Conservation (phyloP, 805 yeast species). For the Grigorovia jiainica region DNA sequence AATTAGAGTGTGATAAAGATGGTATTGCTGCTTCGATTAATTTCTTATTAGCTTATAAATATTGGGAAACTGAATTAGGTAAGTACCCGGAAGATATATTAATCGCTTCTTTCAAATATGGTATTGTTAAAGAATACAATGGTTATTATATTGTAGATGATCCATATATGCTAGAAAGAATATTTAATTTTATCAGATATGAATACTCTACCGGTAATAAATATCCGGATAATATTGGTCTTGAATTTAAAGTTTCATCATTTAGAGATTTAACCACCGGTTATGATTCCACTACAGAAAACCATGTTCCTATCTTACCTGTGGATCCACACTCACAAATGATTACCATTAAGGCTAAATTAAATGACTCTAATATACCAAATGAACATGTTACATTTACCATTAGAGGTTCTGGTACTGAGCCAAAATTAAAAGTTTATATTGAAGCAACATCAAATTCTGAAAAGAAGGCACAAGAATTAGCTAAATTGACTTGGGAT, state of each 20-base stretch:
- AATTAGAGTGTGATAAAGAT: slow-evolving; percentile 77
- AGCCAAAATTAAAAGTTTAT: slow-evolving; percentile 87
- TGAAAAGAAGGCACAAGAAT: slow-evolving; percentile 36
- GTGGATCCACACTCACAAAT: slow-evolving; percentile 69
- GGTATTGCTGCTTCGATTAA: slow-evolving; percentile 76
- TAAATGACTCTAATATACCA: slow-evolving; percentile 7
- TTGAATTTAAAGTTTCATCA: slow-evolving; percentile 38
- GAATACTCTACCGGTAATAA: slow-evolving; percentile 16
- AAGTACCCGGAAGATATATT: slow-evolving; percentile 38
- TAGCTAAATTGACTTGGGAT: slow-evolving; percentile 64
- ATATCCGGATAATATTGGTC: slow-evolving; percentile 46
- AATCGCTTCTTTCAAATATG: slow-evolving; percentile 51
- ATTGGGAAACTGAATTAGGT: slow-evolving; percentile 31
- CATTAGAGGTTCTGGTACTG: slow-evolving; percentile 92
- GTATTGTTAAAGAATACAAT: slow-evolving; percentile 76
- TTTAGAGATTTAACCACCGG: slow-evolving; percentile 87
- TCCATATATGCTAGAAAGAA: slow-evolving; percentile 38
- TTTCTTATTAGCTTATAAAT: slow-evolving; percentile 59
- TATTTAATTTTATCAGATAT: slow-evolving; percentile 48
- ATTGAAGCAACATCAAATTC: slow-evolving; percentile 59
- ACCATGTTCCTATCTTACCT: slow-evolving; percentile 56
- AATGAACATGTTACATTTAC: slow-evolving; percentile 53
- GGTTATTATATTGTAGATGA: slow-evolving; percentile 70
- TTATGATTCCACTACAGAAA: slow-evolving; percentile 58
- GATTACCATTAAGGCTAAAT: slow-evolving; percentile 57